These are phyloP conservation scores for Sporisorium scitamineum DNA, from an alignment of 1,284 basidiomycete genomes.

Conservation along the genomic window DNA sequence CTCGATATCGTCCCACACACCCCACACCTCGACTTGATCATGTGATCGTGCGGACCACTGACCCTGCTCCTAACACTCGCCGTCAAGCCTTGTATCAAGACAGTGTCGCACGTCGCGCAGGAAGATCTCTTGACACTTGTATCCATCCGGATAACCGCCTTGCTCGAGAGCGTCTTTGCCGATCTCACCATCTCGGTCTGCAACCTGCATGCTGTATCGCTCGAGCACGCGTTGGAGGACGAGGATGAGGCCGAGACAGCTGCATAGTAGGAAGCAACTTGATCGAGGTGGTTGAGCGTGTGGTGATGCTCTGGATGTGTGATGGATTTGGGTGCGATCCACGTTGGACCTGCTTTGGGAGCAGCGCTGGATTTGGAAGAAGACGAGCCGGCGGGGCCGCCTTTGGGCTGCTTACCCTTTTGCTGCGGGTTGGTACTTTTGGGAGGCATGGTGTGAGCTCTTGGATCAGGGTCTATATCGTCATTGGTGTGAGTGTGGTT, in stretches of 20 bases:
- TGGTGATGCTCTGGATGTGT: constrained; percentile 46
- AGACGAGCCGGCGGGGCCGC: background rate
- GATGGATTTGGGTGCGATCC: constrained; percentile 34
- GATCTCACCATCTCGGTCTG: constrained; percentile 27
- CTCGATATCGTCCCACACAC: constrained; percentile 22
- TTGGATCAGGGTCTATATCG: background rate
- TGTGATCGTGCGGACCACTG: constrained; percentile 40
- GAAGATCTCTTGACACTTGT: constrained; percentile 22
- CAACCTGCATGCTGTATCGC: constrained; percentile 13
- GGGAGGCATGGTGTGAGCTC: constrained; percentile 8
- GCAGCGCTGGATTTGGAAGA: background rate
- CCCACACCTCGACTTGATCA: constrained; percentile 23
- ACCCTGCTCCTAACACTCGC: constrained; percentile 14
- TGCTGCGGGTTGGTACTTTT: constrained; percentile 3
- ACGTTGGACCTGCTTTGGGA: constrained; percentile 5
- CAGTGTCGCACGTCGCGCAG: constrained; percentile 26
- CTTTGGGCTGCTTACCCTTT: constrained; percentile 22
- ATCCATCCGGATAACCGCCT: constrained; percentile 46
- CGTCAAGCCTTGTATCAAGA: constrained; percentile 31
- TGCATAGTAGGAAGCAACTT: constrained; percentile 40
- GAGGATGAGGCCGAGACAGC: constrained; percentile 10
- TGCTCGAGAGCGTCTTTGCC: constrained; percentile 26
- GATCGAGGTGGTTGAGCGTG: constrained; percentile 43
- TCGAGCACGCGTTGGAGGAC: background rate
- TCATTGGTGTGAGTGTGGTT: background rate